Base-by-base conservation (phyloP, 805 yeast genomes). In the Limtongia smithiae region DNA sequence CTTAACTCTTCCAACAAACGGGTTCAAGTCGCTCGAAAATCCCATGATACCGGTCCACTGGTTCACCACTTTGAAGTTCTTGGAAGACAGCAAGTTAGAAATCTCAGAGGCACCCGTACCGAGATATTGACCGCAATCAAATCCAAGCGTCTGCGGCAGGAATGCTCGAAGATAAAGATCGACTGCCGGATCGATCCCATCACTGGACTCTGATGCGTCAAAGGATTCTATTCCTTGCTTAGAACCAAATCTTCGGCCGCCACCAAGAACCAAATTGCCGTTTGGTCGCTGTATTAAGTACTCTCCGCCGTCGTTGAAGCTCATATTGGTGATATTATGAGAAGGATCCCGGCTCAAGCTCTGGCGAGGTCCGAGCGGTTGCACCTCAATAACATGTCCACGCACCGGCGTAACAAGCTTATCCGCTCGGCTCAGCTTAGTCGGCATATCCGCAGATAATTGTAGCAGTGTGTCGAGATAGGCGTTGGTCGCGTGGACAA, bases 1-100 rank as follows among this genome's bases (percentile, higher is more conserved):
- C 4, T 57, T 56, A 27, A 73, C 48, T 45, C 69, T 72, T 20
- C 79, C 79, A 17, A 74, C 74, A 42, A 68, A 66, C 2, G 79
- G 79, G 22, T 67, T 46, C 3, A 50, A 55, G 52, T 73, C 76
- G 25, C 65, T 64, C 3, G 77, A 62, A 54, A 66, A 73, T 3
- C 78, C 79, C 62, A 74, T 62, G n/a, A 74, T 72, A 21, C 79
- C 79, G 25, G 72, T 58, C 80, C 79, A 75, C 33, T 59, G 61
- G 22, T 55, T 51, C n/a, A 44, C 51, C 14, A 59, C 39, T 15
- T 37, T 30, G 35, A 37, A 48, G 5, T 41, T 14, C 1, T 20
- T 25, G 17, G 49, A 43, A 36, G 43, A 65, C 66, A 35, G 62
- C 63, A 27, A 5, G n/a, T 6, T 56, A 42, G 17, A 52, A 39